Percentiles rank a stretch among this genome's conserved stretches.
These are phyloP conservation scores for Saprolegnia parasitica DNA, from an alignment of 352 stramenopile genomes.

Conservation along the genomic window DNA sequence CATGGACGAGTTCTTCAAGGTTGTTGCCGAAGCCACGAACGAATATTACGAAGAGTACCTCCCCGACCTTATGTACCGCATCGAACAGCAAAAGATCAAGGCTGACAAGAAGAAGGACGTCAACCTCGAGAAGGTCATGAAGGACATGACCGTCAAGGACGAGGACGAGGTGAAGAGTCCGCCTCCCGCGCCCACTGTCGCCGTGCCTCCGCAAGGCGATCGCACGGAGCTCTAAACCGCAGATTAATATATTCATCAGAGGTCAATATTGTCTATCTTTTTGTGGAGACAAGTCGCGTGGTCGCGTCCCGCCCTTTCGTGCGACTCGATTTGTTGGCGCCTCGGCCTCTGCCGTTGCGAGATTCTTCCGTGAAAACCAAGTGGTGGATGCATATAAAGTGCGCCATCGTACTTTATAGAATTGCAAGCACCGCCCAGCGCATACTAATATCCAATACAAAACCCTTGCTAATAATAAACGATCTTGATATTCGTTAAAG, in stretches of 20 bases:
- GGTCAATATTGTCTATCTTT: neutral
- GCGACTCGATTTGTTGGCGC: too few relatives aligned
- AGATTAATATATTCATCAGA: neutral
- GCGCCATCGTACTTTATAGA: neutral
- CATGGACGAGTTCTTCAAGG: slow-evolving; percentile 92
- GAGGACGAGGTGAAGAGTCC: slow-evolving; percentile 8
- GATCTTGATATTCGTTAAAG: neutral
- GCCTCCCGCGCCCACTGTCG: neutral
- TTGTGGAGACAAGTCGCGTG: too few relatives aligned
- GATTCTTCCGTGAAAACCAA: too few relatives aligned
- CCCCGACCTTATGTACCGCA: slow-evolving; percentile 61
- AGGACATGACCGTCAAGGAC: slow-evolving; percentile 73
- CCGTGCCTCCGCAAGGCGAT: slow-evolving; percentile 23
- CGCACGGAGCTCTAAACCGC: slow-evolving; percentile 20
- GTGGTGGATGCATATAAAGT: neutral
- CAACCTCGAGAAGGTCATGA: slow-evolving; percentile 66
- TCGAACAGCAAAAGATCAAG: slow-evolving; percentile 55
- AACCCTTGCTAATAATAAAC: neutral
- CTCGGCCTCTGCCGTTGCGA: too few relatives aligned
- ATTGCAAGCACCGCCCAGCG: neutral
- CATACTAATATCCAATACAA: neutral
- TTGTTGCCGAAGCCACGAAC: slow-evolving; percentile 79
- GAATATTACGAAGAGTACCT: slow-evolving; percentile 88
- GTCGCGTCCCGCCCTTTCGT: too few relatives aligned
- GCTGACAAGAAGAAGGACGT: slow-evolving; percentile 42